A percentile compares a stretch with the other conserved stretches of the same genome.
Evolutionary conservation across 148 eudicot genomes (phyloP).

Genomic region (Rhododendron kiyosumense): DNA sequence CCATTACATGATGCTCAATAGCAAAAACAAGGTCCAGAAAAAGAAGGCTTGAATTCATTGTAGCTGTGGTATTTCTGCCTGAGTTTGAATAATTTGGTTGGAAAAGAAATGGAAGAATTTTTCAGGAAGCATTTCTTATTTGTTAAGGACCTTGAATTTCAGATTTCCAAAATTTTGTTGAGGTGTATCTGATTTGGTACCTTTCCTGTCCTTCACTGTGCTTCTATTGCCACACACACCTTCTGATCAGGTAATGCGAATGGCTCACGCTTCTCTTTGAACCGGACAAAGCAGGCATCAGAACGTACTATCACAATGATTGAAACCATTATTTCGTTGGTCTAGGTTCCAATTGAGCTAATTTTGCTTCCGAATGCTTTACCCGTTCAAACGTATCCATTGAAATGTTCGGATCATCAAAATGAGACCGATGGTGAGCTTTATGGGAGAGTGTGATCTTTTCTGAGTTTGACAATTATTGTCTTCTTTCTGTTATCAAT

Average conservation of each 20-base stretch:
- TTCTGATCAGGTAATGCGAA: not conserved
- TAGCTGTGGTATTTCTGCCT: not conserved
- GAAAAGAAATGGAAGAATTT: not conserved
- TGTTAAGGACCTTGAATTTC: not conserved
- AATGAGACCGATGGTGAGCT: not conserved
- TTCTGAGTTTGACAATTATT: not conserved
- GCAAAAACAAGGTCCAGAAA: too few relatives aligned
- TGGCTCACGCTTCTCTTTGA: not conserved
- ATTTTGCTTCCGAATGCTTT: not conserved
- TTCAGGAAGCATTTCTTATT: too few relatives aligned
- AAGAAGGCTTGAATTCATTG: too few relatives aligned
- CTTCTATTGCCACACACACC: not conserved
- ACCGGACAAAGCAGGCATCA: not conserved
- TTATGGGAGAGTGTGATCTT: not conserved
- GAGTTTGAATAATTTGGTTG: not conserved
- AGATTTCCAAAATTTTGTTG: not conserved
- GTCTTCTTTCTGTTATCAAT: not conserved
- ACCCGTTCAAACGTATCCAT: not conserved
- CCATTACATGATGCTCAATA: too few relatives aligned
- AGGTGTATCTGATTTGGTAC: not conserved
- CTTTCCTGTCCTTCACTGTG: not conserved
- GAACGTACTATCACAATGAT: too few relatives aligned
- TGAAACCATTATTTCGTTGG: not conserved
- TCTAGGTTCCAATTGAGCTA: not conserved
- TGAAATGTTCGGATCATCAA: not conserved